A percentile compares a stretch with the other conserved stretches of the same genome.
Conservation (phyloP, 1,139 yeast species). For the Kluyveromyces marxianus region DNA sequence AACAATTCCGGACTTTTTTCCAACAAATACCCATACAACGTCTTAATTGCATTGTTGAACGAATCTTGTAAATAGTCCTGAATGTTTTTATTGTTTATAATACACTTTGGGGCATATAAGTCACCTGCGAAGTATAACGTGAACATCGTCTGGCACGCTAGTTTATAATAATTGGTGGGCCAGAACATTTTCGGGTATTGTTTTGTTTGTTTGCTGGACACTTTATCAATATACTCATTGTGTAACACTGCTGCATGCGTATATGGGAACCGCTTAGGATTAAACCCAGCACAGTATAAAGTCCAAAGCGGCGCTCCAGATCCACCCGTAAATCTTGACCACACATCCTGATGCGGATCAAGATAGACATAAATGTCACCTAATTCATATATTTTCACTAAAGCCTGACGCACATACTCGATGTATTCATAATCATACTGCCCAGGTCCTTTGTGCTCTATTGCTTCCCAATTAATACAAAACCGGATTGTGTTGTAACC, state of each 20-base stretch:
- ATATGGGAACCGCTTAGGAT: conserved; percentile 57
- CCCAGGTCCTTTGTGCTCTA: conserved; percentile 87
- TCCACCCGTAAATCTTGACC: conserved; percentile 91
- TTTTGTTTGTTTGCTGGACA: conserved; percentile 21
- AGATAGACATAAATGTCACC: conserved; percentile 77
- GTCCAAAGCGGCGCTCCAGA: conserved; percentile 97
- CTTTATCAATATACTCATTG: conserved; percentile 37
- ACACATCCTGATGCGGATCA: conserved; percentile 91
- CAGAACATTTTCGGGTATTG: conserved; percentile 80
- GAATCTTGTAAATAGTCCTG: conserved; percentile 69
- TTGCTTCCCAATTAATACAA: conserved; percentile 84
- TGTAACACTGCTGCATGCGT: conserved; percentile 78
- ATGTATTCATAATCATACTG: conserved; percentile 71
- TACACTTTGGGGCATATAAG: conserved; percentile 61
- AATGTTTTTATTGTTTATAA: conserved; percentile 62
- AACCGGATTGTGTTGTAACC: conserved; percentile 78
- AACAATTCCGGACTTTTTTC: conserved; percentile 47
- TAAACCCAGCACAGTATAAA: conserved; percentile 84
- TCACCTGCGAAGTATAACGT: conserved; percentile 78
- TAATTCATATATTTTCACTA: conserved; percentile 48
- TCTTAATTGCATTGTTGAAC: conserved; percentile 47
- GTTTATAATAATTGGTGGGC: conserved; percentile 78
- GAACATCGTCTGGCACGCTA: conserved; percentile 78
- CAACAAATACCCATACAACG: conserved; percentile 47
- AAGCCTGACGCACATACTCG: conserved; percentile 57